A percentile compares a stretch with the other conserved stretches of the same genome.
These are phyloP conservation scores for Vinca minor DNA, from an alignment of 257 asterid genomes.

Conservation along the genomic window DNA sequence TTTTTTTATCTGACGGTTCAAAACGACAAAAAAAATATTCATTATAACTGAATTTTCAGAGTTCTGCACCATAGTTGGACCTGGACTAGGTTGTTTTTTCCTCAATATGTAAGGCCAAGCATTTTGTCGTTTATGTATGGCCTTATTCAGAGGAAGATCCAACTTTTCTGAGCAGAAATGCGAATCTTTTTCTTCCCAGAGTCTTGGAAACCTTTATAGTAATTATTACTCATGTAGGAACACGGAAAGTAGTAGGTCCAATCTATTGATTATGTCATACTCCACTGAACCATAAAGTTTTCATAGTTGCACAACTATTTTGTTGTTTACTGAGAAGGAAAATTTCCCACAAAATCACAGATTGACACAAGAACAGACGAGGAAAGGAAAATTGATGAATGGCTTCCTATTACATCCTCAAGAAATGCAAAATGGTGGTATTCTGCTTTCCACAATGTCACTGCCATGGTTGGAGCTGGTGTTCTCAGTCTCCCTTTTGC, in stretches of 20 bases:
- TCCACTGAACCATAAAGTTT: neutral
- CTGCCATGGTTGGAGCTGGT: slow-evolving; percentile 51
- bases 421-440: slow-evolving; percentile 45
- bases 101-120: too few relatives aligned
- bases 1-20: too few relatives aligned
- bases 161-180: too few relatives aligned
- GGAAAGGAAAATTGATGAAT: slow-evolving; percentile 31
- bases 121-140: too few relatives aligned
- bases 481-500: slow-evolving; percentile 44
- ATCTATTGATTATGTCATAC: neutral
- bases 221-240: neutral
- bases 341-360: slow-evolving; percentile 12
- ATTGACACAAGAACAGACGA: slow-evolving; percentile 17
- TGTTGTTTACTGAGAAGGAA: neutral
- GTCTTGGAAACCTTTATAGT: neutral
- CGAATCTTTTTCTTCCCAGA: too few relatives aligned
- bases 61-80: too few relatives aligned
- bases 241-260: neutral
- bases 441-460: slow-evolving; percentile 45
- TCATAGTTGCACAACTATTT: too few relatives aligned
- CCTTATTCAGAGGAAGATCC: too few relatives aligned
- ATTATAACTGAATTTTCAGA: too few relatives aligned
- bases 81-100: too few relatives aligned
- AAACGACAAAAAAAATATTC: too few relatives aligned
- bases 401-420: slow-evolving; percentile 48